A percentile compares a stretch with the other conserved stretches of the same genome.
phyloP scores from a whole-genome alignment of 306 rosid species.

The Acacia acuminata region DNA sequence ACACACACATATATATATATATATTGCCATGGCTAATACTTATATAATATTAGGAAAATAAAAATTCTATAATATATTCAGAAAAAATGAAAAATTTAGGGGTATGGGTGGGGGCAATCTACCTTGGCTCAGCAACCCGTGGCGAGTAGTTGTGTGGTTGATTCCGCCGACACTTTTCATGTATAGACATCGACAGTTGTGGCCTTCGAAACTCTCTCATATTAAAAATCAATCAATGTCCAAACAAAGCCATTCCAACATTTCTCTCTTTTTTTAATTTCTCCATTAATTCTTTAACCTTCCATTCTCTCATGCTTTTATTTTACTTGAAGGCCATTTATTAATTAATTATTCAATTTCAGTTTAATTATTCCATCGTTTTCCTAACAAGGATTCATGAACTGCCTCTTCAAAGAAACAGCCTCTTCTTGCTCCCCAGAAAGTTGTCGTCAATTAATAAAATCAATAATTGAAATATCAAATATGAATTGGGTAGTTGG shows the following conservation, averaged over 20 bases:
- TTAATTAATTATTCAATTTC: neutral
- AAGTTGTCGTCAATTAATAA: too few relatives aligned
- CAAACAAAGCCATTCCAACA: neutral
- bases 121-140: neutral
- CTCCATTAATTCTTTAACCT: neutral
- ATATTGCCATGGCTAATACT: too few relatives aligned
- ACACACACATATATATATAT: too few relatives aligned
- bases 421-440: neutral
- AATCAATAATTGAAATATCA: neutral
- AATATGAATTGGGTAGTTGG: neutral
- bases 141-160: neutral
- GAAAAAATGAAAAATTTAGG: too few relatives aligned
- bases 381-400: neutral
- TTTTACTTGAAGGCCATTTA: neutral
- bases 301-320: neutral
- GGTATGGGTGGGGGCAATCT: too few relatives aligned
- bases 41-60: too few relatives aligned
- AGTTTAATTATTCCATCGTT: neutral
- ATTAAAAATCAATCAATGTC: neutral
- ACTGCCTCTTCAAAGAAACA: neutral
- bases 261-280: too few relatives aligned
- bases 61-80: too few relatives aligned
- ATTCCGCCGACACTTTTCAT: conserved; percentile 27
- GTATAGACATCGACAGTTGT: neutral
- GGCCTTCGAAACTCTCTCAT: neutral